These are phyloP conservation scores for Pelargonium nanum DNA, from an alignment of 345 rosid species.

Conservation along the genomic window DNA sequence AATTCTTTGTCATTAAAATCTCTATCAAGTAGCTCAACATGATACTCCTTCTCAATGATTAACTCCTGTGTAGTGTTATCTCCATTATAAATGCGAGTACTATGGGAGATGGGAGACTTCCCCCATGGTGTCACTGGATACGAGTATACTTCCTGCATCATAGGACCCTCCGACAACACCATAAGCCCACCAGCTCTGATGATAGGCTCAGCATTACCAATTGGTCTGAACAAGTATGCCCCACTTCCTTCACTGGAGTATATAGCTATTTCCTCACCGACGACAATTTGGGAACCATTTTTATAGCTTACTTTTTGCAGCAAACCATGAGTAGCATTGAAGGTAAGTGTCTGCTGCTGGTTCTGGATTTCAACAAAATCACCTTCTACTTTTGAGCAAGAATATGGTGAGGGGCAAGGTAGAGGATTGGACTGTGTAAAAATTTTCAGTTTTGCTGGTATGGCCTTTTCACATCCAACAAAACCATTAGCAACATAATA, in stretches of 20 bases:
- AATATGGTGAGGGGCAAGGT: slow-evolving; percentile 66
- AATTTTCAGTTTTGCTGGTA: slow-evolving; percentile 48
- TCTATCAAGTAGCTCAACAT: slow-evolving; percentile 68
- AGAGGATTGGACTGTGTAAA: slow-evolving; percentile 36
- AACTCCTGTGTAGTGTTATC: slow-evolving; percentile 47
- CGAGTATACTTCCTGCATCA: slow-evolving; percentile 79
- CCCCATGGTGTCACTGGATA: slow-evolving; percentile 70
- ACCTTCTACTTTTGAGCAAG: slow-evolving; percentile 57
- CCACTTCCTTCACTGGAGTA: slow-evolving; percentile 74
- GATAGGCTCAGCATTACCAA: slow-evolving; percentile 65
- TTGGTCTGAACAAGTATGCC: slow-evolving; percentile 83
- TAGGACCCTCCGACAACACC: slow-evolving; percentile 58
- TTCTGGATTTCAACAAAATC: slow-evolving; percentile 50
- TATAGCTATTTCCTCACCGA: slow-evolving; percentile 70
- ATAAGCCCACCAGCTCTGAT: slow-evolving; percentile 46
- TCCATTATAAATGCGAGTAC: slow-evolving; percentile 64
- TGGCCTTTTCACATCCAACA: slow-evolving; percentile 73
- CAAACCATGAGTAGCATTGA: slow-evolving; percentile 55
- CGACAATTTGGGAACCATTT: slow-evolving; percentile 36
- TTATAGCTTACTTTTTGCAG: slow-evolving; percentile 44
- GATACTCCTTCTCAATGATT: slow-evolving; percentile 78
- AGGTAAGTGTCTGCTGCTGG: slow-evolving; percentile 58
- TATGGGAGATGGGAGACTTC: slow-evolving; percentile 60
- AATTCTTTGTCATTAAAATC: slow-evolving; percentile 72
- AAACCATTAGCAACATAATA: slow-evolving; percentile 76